These are phyloP conservation scores for Naganishia albida DNA, from an alignment of 1,284 basidiomycete species.

Conservation along the genomic window DNA sequence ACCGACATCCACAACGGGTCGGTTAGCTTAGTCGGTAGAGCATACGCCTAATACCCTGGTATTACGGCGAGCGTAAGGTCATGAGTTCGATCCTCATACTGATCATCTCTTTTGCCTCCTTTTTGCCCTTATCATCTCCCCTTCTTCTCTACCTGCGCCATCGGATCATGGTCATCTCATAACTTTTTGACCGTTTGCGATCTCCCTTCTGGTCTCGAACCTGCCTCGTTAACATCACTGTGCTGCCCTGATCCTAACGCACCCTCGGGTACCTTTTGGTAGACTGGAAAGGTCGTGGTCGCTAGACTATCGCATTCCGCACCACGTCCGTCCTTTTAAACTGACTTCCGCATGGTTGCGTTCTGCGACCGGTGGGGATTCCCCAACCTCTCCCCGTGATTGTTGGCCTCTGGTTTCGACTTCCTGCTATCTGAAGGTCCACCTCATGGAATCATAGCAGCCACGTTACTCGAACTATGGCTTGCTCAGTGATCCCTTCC, in stretches of 20 bases:
- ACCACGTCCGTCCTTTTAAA: neutral
- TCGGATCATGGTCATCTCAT: neutral
- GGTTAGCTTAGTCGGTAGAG: slow-evolving; percentile 22
- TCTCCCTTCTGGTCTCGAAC: no score
- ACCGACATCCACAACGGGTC: slow-evolving; percentile 6
- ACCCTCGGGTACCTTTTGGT: neutral
- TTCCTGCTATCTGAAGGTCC: no score
- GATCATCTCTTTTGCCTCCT: slow-evolving; percentile 2
- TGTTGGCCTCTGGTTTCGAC: no score
- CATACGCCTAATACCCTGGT: slow-evolving; percentile 13
- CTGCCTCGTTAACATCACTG: no score
- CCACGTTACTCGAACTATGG: no score
- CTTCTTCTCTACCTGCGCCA: neutral
- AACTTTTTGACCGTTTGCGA: no score
- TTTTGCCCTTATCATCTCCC: neutral
- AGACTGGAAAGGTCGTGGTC: neutral
- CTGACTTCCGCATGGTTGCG: no score
- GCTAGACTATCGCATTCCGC: neutral
- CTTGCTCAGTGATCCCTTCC: no score
- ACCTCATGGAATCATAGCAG: no score
- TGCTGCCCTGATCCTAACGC: neutral
- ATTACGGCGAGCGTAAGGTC: slow-evolving; percentile 25
- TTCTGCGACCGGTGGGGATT: no score
- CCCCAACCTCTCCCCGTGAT: no score
- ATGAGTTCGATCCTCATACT: slow-evolving; percentile 24